Evolutionary conservation across 345 rosid species (phyloP), one percentile per base, ranked within the genome.

Genomic region (Laguncularia racemosa): DNA sequence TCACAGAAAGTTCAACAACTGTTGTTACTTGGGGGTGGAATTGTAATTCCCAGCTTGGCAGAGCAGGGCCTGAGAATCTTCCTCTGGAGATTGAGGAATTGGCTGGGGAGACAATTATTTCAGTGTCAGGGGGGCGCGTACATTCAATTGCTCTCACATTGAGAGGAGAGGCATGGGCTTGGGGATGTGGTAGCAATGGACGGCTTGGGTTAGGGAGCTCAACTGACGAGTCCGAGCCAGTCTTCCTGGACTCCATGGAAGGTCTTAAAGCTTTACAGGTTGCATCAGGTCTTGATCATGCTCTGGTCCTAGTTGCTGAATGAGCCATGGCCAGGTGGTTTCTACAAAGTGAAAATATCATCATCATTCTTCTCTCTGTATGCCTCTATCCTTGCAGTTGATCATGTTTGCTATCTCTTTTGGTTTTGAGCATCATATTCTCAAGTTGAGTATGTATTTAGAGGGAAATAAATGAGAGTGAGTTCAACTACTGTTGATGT

Each of bases 11-110:
- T 61, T 63, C 55, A 3, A 61, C 43, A 18, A 72, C 62, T 52
- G 56, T 83, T 53, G 46, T 79, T 23, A 84, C 99, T 2, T 89
- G 97, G 99, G 97, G 97, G 28, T 93, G 99, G 99, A 87, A 87
- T 64, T 72, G 68, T 20, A 83, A 78, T 50, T 76, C 67, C 48
- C 99, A 87, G 77, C 91, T 93, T 8, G 97, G 99, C 43, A 87
- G 95, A 65, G 44, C 60, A 16, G 91, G 91, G 53, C 77, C 68
- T 0, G 95, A 79, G 63, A 61, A 67, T 50, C 46, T 80, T 38
- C 92, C 90, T 0, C 52, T 57, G 16, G 63, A 69, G 56, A 73
- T 87, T 3, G 76, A 80, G 52, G 90, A 81, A 61, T 55, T 81
- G 70, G 67, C 62, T 14, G 89, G 59, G 18, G 85, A 84, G 65